A percentile compares a stretch with the other conserved stretches of the same genome.
These are phyloP conservation scores for Geoglossum cookeanum DNA, from an alignment of 2,329 filamentous ascomycete species.

Conservation along the genomic window DNA sequence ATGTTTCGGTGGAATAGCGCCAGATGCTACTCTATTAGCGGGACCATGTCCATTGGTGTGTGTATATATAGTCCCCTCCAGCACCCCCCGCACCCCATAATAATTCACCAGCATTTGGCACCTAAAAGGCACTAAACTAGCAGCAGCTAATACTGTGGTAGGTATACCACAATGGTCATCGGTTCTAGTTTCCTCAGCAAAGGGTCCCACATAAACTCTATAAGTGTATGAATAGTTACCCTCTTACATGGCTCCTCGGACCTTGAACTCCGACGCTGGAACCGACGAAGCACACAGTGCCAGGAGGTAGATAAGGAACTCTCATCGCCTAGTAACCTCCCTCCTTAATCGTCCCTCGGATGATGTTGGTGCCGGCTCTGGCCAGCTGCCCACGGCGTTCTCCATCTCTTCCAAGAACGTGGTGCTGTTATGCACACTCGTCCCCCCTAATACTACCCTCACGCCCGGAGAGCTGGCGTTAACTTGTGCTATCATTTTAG, in stretches of 20 bases:
- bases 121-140: too few species aligned
- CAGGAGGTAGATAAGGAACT: not conserved
- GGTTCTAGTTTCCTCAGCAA: not conserved
- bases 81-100: too few species aligned
- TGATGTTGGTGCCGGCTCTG: constrained; percentile 29
- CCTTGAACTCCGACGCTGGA: not conserved
- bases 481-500: constrained; percentile 85
- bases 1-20: too few species aligned
- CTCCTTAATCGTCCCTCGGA: constrained; percentile 34
- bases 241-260: not conserved
- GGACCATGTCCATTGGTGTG: too few species aligned
- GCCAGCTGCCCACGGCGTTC: constrained; percentile 74
- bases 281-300: not conserved
- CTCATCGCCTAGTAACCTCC: constrained; percentile 35
- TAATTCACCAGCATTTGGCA: too few species aligned
- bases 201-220: not conserved
- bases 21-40: too few species aligned
- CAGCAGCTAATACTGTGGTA: too few species aligned
- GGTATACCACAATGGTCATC: too few species aligned
- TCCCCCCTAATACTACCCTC: constrained; percentile 75
- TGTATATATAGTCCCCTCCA: too few species aligned
- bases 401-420: constrained; percentile 85
- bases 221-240: not conserved
- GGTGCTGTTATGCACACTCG: constrained; percentile 68
- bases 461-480: constrained; percentile 82